Percentiles rank a stretch among this genome's conserved stretches.
Evolutionary conservation across 2,329 filamentous ascomycete genomes (phyloP).

Genomic region (Fusarium fracticaudum): DNA sequence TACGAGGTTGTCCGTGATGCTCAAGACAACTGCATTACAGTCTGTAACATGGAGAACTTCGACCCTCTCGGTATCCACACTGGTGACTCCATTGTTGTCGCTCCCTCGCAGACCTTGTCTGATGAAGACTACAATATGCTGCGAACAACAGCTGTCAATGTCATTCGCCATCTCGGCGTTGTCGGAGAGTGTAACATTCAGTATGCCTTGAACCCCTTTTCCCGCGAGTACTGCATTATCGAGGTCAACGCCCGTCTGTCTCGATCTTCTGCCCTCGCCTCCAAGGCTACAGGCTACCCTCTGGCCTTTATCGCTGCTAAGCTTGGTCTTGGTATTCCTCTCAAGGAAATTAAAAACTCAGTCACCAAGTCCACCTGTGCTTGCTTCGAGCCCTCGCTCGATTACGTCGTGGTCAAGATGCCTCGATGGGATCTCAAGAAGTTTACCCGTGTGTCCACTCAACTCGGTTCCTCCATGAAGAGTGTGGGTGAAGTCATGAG

Average conservation of each 20-base stretch:
- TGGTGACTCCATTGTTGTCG: slow-evolving; percentile 97
- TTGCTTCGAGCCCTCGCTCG: slow-evolving; percentile 97
- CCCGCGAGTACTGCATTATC: slow-evolving; percentile 97
- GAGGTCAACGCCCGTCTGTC: slow-evolving; percentile 98
- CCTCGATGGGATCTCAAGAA: slow-evolving; percentile 99
- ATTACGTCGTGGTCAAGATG: slow-evolving; percentile 99
- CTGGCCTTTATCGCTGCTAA: slow-evolving; percentile 97
- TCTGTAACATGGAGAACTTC: slow-evolving; percentile 99
- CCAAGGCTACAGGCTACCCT: slow-evolving; percentile 96
- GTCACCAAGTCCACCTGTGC: slow-evolving; percentile 96
- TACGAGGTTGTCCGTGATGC: slow-evolving; percentile 97
- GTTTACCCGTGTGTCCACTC: slow-evolving; percentile 94
- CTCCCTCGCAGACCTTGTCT: slow-evolving; percentile 94
- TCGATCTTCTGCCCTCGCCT: slow-evolving; percentile 92
- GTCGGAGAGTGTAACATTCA: slow-evolving; percentile 99
- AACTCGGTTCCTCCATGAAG: slow-evolving; percentile 98
- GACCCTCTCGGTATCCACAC: slow-evolving; percentile 98
- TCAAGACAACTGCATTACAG: slow-evolving; percentile 97
- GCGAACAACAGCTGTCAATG: slow-evolving; percentile 93
- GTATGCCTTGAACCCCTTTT: slow-evolving; percentile 95
- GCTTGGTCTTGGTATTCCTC: slow-evolving; percentile 89
- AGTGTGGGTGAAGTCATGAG: slow-evolving; percentile 99
- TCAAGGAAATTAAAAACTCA: slow-evolving; percentile 96
- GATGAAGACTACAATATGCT: slow-evolving; percentile 99
- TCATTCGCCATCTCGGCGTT: slow-evolving; percentile 95